Evolutionary conservation across 2,329 filamentous ascomycete genomes (phyloP).

Genomic region (Botrytis hyacinthi): DNA sequence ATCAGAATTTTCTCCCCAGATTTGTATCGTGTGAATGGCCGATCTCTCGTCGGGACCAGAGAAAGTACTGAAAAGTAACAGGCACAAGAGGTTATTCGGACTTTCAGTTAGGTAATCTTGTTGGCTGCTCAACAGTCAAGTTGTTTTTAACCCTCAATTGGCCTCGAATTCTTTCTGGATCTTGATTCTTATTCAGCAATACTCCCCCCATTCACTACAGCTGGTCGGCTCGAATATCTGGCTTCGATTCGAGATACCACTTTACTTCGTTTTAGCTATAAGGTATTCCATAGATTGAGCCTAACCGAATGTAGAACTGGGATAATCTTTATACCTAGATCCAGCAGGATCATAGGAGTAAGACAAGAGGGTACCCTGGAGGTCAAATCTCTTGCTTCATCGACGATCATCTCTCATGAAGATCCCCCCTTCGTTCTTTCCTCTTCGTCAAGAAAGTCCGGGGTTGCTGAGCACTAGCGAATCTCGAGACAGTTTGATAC

Average conservation of each 20-base stretch:
- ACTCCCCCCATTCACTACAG: not conserved
- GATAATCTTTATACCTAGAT: not conserved
- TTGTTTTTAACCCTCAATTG: not conserved
- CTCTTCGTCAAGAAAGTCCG: not conserved
- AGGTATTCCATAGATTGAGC: not conserved
- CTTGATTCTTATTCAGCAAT: not conserved
- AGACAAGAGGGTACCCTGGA: not conserved
- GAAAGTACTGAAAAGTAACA: too few relatives aligned
- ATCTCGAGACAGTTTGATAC: not conserved
- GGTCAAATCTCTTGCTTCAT: not conserved
- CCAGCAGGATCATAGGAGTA: not conserved
- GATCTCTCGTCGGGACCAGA: too few relatives aligned
- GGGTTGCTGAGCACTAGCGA: not conserved
- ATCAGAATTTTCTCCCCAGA: too few relatives aligned
- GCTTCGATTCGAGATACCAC: not conserved
- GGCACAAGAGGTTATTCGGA: too few relatives aligned
- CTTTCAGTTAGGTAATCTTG: not conserved
- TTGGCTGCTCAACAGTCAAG: not conserved
- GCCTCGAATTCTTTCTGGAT: not conserved
- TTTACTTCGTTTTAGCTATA: not conserved
- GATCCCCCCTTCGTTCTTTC: not conserved
- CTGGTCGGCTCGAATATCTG: not conserved
- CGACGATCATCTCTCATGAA: not conserved
- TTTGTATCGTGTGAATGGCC: too few relatives aligned
- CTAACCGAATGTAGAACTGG: not conserved